These are phyloP conservation scores for Pseudocercospora crystallina DNA, from an alignment of 2,329 filamentous ascomycete species.

Conservation along the genomic window DNA sequence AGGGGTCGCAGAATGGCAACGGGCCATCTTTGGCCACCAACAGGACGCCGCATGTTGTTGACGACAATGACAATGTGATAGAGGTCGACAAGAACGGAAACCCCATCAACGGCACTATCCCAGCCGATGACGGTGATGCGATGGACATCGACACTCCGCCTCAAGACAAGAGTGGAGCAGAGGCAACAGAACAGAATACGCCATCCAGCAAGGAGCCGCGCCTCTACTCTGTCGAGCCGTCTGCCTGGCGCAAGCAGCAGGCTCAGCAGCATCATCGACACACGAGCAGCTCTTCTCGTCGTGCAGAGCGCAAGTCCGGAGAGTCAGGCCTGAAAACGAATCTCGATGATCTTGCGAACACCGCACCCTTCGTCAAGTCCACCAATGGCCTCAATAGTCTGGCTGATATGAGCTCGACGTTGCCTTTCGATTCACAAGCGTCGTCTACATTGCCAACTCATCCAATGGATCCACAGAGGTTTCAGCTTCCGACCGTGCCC, in stretches of 20 bases:
- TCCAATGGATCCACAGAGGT: constrained; percentile 38
- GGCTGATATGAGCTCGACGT: constrained; percentile 52
- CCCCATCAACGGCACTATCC: not conserved
- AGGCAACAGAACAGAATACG: constrained; percentile 3
- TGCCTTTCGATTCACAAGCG: constrained; percentile 61
- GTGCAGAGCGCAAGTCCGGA: constrained; percentile 12
- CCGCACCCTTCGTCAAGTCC: constrained; percentile 45
- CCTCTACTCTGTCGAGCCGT: constrained; percentile 34
- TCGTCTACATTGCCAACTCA: constrained; percentile 45
- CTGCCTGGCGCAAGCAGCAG: constrained; percentile 32
- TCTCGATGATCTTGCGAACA: constrained; percentile 52
- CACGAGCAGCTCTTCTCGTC: constrained; percentile 15
- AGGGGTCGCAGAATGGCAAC: constrained; percentile 13
- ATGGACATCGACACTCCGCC: constrained; percentile 51
- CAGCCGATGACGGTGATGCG: constrained; percentile 33
- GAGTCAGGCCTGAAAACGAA: constrained; percentile 17
- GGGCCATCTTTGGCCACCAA: constrained; percentile 14
- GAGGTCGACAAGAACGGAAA: constrained; percentile 14
- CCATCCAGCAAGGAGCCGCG: constrained; percentile 30
- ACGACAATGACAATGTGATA: constrained; percentile 31
- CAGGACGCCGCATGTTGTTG: constrained; percentile 31
- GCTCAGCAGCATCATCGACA: constrained; percentile 22
- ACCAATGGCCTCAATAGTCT: constrained; percentile 54
- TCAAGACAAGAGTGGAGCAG: constrained; percentile 20
- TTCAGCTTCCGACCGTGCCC: constrained; percentile 54